These are phyloP conservation scores for Colletotrichum lupini DNA, from an alignment of 2,329 filamentous ascomycete genomes.

Conservation along the genomic window DNA sequence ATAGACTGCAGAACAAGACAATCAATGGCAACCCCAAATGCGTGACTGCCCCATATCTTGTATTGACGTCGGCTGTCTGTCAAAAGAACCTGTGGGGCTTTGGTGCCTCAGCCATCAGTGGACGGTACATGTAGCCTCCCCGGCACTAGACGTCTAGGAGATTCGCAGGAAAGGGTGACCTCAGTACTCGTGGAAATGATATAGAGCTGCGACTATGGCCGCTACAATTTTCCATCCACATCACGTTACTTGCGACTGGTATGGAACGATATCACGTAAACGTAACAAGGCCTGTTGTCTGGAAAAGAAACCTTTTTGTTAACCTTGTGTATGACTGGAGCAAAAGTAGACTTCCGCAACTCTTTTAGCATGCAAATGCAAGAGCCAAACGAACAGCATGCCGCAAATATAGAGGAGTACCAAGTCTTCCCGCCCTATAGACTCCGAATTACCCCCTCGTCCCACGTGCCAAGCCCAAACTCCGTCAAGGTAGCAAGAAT, in stretches of 20 bases:
- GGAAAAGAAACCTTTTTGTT: conserved; percentile 15
- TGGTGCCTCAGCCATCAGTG: too few species aligned
- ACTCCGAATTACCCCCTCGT: conserved; percentile 30
- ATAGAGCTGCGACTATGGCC: too few species aligned
- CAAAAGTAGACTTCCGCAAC: background rate
- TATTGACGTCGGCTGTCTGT: too few species aligned
- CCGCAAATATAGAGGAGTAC: conserved; percentile 1
- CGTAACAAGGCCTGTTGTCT: background rate
- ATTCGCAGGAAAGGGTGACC: too few species aligned
- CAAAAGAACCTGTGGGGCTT: too few species aligned
- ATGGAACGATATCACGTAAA: background rate
- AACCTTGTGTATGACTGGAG: conserved; percentile 13
- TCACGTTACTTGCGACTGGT: background rate
- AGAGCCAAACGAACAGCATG: conserved; percentile 12
- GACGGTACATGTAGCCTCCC: too few species aligned
- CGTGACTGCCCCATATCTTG: too few species aligned
- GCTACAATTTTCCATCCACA: background rate
- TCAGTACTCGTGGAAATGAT: too few species aligned
- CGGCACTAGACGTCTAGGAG: too few species aligned
- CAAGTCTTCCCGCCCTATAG: conserved; percentile 19
- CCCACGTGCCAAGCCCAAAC: conserved; percentile 16
- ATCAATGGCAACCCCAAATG: too few species aligned
- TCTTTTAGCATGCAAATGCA: background rate
- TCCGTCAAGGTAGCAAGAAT: conserved; percentile 26
- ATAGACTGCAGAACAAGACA: too few species aligned